Evolutionary conservation across 139 green algal genomes (phyloP).

Genomic region (Chlorella vulgaris): DNA sequence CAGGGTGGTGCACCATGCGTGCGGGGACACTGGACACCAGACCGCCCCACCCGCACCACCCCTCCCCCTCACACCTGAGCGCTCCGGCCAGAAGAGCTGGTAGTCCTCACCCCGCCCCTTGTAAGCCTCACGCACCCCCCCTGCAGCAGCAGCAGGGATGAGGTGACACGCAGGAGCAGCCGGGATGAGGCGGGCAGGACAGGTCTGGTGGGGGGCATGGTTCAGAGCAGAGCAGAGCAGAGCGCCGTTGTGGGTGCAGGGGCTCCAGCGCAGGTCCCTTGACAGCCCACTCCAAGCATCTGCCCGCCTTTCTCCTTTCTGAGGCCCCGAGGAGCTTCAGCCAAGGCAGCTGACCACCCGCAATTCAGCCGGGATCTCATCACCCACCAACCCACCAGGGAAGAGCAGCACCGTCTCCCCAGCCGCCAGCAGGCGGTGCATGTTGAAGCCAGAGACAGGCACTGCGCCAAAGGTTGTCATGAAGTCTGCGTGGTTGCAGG

Average conservation of each 20-base stretch:
- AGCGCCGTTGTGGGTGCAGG: too few relatives aligned
- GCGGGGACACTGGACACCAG: too few relatives aligned
- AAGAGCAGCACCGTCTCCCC: slow-evolving; percentile 89
- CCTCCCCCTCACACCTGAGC: slow-evolving; percentile 5
- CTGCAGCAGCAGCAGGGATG: slow-evolving; percentile 70
- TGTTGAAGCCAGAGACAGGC: slow-evolving; percentile 76
- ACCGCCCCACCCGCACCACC: too few relatives aligned
- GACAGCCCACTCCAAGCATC: too few relatives aligned
- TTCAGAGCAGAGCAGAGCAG: too few relatives aligned
- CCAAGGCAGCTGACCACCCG: slow-evolving; percentile 44
- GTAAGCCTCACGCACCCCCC: slow-evolving; percentile 81
- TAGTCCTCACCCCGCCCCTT: slow-evolving; percentile 87
- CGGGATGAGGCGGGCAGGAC: not conserved
- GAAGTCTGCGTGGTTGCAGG: slow-evolving; percentile 54
- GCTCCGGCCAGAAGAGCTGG: slow-evolving; percentile 90
- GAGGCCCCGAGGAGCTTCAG: too few relatives aligned
- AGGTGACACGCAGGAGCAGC: not conserved
- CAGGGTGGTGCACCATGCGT: not conserved
- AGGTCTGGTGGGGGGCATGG: not conserved
- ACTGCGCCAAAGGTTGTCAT: slow-evolving; percentile 92
- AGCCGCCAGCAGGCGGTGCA: slow-evolving; percentile 78
- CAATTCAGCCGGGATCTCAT: not conserved
- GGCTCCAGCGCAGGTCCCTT: too few relatives aligned
- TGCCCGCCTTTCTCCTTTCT: too few relatives aligned
- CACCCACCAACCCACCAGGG: slow-evolving; percentile 58